These are phyloP conservation scores for Sanguinoderma infundibulare DNA, from an alignment of 1,284 basidiomycete genomes.

Conservation along the genomic window DNA sequence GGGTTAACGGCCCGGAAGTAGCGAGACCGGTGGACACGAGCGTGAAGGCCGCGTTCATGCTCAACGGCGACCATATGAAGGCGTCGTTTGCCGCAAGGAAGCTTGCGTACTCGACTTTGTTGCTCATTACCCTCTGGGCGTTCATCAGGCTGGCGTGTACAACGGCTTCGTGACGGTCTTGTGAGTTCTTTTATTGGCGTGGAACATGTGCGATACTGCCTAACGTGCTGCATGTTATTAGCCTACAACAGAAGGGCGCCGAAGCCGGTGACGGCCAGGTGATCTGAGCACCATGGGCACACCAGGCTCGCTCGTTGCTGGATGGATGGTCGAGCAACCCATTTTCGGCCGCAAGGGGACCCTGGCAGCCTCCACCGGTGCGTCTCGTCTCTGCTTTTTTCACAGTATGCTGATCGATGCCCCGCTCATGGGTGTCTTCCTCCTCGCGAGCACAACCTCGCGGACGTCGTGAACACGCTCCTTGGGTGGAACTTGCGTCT, in stretches of 20 bases:
- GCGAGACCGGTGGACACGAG: conserved; percentile 29
- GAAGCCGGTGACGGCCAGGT: conserved; percentile 68
- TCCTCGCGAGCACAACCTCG: conserved; percentile 72
- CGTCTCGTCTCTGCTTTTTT: conserved; percentile 17
- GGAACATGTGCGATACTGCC: not conserved
- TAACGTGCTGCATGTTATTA: conserved; percentile 24
- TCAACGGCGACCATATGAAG: conserved; percentile 50
- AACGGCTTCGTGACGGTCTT: conserved; percentile 43
- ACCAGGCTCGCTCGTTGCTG: conserved; percentile 67
- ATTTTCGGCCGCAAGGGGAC: conserved; percentile 66
- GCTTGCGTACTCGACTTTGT: conserved; percentile 59
- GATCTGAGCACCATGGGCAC: conserved; percentile 72
- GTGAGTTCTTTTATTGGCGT: conserved; percentile 40
- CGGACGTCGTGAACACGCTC: conserved; percentile 61
- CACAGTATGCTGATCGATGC: not conserved
- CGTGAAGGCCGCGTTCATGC: conserved; percentile 40
- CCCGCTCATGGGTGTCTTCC: conserved; percentile 64
- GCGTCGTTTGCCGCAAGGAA: conserved; percentile 63
- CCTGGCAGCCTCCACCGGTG: conserved; percentile 60
- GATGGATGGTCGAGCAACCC: conserved; percentile 63
- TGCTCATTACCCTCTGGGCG: conserved; percentile 63
- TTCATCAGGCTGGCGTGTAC: conserved; percentile 77
- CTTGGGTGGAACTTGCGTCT: conserved; percentile 79
- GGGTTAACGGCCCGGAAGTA: not conserved
- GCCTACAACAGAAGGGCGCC: conserved; percentile 62